Percentiles rank a stretch among this genome's conserved stretches.
phyloP scores from a whole-genome alignment of 176 grass and related monocot genomes.

The Stipa capillata region DNA sequence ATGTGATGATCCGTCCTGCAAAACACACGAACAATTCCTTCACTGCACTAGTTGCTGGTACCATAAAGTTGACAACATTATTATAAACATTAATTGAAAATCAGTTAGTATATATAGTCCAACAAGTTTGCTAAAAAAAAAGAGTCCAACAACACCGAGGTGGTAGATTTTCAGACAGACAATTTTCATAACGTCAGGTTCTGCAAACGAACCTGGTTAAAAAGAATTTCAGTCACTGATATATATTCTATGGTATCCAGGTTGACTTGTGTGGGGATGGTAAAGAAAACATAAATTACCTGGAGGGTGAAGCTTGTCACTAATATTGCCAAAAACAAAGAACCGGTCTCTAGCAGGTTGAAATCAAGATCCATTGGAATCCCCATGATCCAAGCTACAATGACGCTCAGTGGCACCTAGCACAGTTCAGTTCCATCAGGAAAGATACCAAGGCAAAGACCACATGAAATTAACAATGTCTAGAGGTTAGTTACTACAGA shows the following conservation, averaged over 20 bases:
- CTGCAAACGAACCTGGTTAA: background rate
- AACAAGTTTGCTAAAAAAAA: no score
- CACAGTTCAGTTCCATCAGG: conserved; percentile 2
- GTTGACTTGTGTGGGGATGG: background rate
- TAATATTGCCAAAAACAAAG: conserved; percentile 67
- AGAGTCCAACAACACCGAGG: background rate
- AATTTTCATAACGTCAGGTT: background rate
- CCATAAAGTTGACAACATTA: background rate
- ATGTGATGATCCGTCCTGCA: conserved; percentile 83
- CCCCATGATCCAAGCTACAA: conserved; percentile 86
- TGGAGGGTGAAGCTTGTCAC: conserved; percentile 63
- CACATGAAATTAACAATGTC: background rate
- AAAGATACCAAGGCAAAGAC: background rate
- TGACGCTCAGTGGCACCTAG: conserved; percentile 61
- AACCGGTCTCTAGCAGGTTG: conserved; percentile 67
- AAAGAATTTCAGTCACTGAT: background rate
- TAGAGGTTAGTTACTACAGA: conserved; percentile 26
- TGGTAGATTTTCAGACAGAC: background rate
- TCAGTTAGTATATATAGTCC: no score
- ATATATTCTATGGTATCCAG: background rate
- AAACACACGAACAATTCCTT: background rate
- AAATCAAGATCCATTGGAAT: conserved; percentile 90
- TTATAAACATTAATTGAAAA: background rate
- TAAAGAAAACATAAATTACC: conserved; percentile 21
- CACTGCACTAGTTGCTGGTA: background rate